Evolutionary conservation across 1,284 basidiomycete genomes (phyloP).

Genomic region (Malassezia pachydermatis): DNA sequence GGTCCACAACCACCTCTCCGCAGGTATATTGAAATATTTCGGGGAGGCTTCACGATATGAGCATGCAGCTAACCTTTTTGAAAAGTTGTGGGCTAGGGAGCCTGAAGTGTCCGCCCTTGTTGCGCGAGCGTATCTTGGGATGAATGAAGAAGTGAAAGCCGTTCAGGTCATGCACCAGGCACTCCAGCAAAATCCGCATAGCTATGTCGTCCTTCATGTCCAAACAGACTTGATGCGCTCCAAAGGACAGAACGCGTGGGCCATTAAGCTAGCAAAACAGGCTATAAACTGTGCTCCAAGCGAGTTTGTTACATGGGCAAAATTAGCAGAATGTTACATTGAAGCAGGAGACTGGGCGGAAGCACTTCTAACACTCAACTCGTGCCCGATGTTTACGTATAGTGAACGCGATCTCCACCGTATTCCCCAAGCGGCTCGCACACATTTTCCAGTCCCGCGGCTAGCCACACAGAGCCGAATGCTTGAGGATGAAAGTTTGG

Average conservation of each 20-base stretch:
- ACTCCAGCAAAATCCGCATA: slow-evolving; percentile 73
- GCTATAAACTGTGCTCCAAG: slow-evolving; percentile 95
- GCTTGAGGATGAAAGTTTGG: slow-evolving; percentile 54
- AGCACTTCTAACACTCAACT: slow-evolving; percentile 88
- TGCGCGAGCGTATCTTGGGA: slow-evolving; percentile 83
- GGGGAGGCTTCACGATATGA: slow-evolving; percentile 76
- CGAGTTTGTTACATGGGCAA: slow-evolving; percentile 98
- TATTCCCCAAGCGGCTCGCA: slow-evolving; percentile 66
- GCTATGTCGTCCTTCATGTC: slow-evolving; percentile 82
- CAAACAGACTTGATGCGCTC: slow-evolving; percentile 85
- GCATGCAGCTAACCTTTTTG: slow-evolving; percentile 85
- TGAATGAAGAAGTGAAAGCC: slow-evolving; percentile 96
- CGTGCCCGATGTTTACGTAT: slow-evolving; percentile 99
- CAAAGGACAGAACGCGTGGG: slow-evolving; percentile 67
- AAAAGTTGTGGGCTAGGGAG: slow-evolving; percentile 72
- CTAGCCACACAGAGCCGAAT: slow-evolving; percentile 66
- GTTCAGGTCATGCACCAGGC: slow-evolving; percentile 83
- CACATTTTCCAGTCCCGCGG: slow-evolving; percentile 75
- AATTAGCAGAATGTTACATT: slow-evolving; percentile 86
- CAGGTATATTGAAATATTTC: slow-evolving; percentile 93
- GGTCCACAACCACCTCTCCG: slow-evolving; percentile 92
- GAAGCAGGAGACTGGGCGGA: slow-evolving; percentile 72
- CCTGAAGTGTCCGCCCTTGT: slow-evolving; percentile 82
- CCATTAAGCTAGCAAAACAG: slow-evolving; percentile 74
- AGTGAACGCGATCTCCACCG: slow-evolving; percentile 91